Conservation (phyloP, 352 stramenopile species). For the Phytophthora crassamura region DNA sequence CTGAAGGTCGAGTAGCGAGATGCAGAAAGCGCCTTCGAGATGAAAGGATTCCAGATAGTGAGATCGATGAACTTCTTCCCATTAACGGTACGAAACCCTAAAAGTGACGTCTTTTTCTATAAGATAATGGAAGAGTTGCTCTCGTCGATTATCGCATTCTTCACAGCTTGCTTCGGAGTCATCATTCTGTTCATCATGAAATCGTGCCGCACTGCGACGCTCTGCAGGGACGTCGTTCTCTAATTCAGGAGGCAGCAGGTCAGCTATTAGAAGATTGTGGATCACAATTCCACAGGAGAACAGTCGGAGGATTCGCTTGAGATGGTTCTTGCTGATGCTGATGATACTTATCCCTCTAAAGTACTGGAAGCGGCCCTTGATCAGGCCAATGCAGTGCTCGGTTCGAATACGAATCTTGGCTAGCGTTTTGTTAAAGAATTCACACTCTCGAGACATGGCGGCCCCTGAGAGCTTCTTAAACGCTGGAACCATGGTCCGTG, state of each 20-base stretch:
- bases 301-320: conserved; percentile 19
- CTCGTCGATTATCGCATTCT: not conserved
- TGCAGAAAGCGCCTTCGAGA: conserved; percentile 22
- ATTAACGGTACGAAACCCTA: not conserved
- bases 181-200: conserved; percentile 11
- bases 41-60: conserved; percentile 18
- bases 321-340: conserved; percentile 3
- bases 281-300: conserved; percentile 20
- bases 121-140: conserved; percentile 27
- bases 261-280: conserved; percentile 34
- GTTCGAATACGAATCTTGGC: conserved; percentile 28
- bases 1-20: conserved; percentile 14
- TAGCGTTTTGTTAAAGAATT: conserved; percentile 31
- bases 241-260: conserved; percentile 19
- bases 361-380: conserved; percentile 37
- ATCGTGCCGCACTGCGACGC: too few species aligned
- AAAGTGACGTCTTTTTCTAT: conserved; percentile 27
- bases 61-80: conserved; percentile 27
- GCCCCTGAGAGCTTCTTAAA: conserved; percentile 33
- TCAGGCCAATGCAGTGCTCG: conserved; percentile 29
- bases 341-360: conserved; percentile 29
- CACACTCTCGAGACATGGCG: not conserved
- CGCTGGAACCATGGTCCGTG: conserved; percentile 13
- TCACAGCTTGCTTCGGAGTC: not conserved
- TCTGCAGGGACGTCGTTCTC: too few species aligned